Percentiles rank a stretch among this genome's conserved stretches.
Conservation (phyloP, 306 rosid genomes). For the Cucurbita maxima region DNA sequence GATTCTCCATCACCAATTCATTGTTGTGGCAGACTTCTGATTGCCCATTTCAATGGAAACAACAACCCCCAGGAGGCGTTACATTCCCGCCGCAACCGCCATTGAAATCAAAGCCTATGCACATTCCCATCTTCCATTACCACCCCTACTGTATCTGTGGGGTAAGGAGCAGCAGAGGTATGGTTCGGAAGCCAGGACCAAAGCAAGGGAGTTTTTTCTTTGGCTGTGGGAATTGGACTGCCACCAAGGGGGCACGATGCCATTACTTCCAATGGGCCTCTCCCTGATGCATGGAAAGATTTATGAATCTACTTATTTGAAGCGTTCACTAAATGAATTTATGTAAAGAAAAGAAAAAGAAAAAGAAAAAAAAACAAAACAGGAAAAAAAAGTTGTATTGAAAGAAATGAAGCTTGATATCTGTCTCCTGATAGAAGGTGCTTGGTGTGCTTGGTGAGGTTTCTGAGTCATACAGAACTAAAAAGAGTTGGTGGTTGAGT, state of each 20-base stretch:
- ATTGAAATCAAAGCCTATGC: slow-evolving; percentile 37
- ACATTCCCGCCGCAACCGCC: slow-evolving; percentile 28
- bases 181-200: slow-evolving; percentile 72
- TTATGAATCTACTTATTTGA: slow-evolving; percentile 19
- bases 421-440: slow-evolving; percentile 38
- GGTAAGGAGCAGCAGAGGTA: slow-evolving; percentile 56
- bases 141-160: slow-evolving; percentile 67
- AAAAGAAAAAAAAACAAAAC: background rate
- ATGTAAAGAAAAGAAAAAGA: background rate
- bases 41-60: slow-evolving; percentile 37
- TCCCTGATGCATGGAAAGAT: slow-evolving; percentile 24
- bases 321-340: slow-evolving; percentile 21
- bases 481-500: slow-evolving; percentile 34
- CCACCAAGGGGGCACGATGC: slow-evolving; percentile 69
- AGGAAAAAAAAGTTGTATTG: slow-evolving; percentile 1
- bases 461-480: slow-evolving; percentile 30
- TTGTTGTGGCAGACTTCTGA: slow-evolving; percentile 54
- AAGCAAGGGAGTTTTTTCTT: slow-evolving; percentile 70
- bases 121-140: slow-evolving; percentile 26
- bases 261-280: slow-evolving; percentile 83
- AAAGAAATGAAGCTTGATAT: slow-evolving; percentile 25
- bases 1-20: slow-evolving; percentile 57
- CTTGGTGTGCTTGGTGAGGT: slow-evolving; percentile 34
- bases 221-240: slow-evolving; percentile 85
- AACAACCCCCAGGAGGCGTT: slow-evolving; percentile 38